phyloP scores from a whole-genome alignment of 106 monocot species.

The Triglochin maritima region DNA sequence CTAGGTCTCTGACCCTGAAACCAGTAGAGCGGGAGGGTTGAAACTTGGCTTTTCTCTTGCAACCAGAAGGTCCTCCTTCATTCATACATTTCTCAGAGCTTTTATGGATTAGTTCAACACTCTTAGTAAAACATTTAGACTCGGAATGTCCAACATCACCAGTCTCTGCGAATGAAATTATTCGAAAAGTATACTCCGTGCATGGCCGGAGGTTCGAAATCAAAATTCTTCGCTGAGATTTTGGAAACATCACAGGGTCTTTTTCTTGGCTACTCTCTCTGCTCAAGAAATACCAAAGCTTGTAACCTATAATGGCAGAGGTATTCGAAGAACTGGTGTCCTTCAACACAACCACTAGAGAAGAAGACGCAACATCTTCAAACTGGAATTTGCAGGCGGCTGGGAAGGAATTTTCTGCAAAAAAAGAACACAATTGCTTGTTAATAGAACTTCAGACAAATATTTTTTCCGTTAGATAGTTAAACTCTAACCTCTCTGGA shows the following conservation, averaged over 20 bases:
- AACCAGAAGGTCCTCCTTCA: constrained; percentile 32
- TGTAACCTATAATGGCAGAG: constrained; percentile 49
- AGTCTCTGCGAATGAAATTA: constrained; percentile 77
- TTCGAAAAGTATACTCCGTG: constrained; percentile 75
- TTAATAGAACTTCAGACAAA: neutral
- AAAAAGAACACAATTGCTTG: constrained; percentile 6
- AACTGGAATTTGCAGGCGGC: constrained; percentile 56
- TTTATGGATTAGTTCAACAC: constrained; percentile 60
- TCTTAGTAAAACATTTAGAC: constrained; percentile 78
- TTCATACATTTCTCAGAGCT: constrained; percentile 21
- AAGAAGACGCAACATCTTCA: constrained; percentile 47
- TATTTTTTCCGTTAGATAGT: neutral
- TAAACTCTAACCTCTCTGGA: constrained; percentile 22
- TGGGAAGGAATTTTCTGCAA: constrained; percentile 46
- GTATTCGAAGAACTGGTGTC: constrained; percentile 28
- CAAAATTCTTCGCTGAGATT: constrained; percentile 56
- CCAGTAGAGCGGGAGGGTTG: constrained; percentile 35
- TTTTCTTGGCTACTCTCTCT: constrained; percentile 35
- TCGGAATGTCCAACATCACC: constrained; percentile 86
- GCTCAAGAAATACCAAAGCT: constrained; percentile 72
- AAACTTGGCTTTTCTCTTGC: constrained; percentile 30
- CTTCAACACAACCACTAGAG: constrained; percentile 49
- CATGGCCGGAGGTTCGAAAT: constrained; percentile 81
- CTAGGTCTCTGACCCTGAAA: constrained; percentile 77
- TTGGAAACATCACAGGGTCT: constrained; percentile 59